A percentile compares a stretch with the other conserved stretches of the same genome.
phyloP scores from a whole-genome alignment of 805 yeast species.

The fission yeast (Schizosaccharomyces pombe) region ASM294v3 CU329670.1:5380001-5380500 shows the following conservation, averaged over 20 bases:
- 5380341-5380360: conserved; percentile 86
- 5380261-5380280: conserved; percentile 93
- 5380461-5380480: conserved; percentile 83
- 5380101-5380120: conserved; percentile 88
- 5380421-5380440: conserved; percentile 85
- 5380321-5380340: conserved; percentile 84
- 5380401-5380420: conserved; percentile 63
- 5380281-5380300: conserved; percentile 90
- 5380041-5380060: conserved; percentile 67
- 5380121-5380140: conserved; percentile 80
- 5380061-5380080: conserved; percentile 61
- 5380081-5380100: conserved; percentile 94
- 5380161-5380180: conserved; percentile 84
- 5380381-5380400: conserved; percentile 21
- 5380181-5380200: conserved; percentile 66
- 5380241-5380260: conserved; percentile 77
- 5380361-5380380: conserved; percentile 73
- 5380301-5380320: conserved; percentile 79
- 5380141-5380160: conserved; percentile 86
- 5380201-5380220: conserved; percentile 73
- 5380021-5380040: conserved; percentile 83
- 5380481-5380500: conserved; percentile 43
- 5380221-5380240: conserved; percentile 64
- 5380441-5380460: conserved; percentile 93
- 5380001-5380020: conserved; percentile 93